Evolutionary conservation across 139 green algal species (phyloP).

Genomic region (Dunaliella primolecta): DNA sequence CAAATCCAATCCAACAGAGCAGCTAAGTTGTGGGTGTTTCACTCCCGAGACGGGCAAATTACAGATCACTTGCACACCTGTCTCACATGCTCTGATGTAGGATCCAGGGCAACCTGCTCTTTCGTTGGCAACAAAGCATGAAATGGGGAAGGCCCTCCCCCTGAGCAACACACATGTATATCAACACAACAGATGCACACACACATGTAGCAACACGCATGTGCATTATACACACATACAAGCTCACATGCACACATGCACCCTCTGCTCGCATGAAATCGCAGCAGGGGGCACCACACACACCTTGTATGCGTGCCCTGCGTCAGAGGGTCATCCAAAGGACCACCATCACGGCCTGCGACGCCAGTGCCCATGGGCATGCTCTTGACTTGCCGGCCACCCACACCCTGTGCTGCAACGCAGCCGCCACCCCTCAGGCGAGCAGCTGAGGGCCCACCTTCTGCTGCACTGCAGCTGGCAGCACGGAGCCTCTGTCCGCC

Average conservation of each 20-base stretch:
- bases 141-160: not conserved
- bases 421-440: too few species aligned
- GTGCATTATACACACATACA: not conserved
- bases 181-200: too few species aligned
- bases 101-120: too few species aligned
- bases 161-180: not conserved
- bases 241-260: not conserved
- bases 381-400: too few species aligned
- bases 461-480: not conserved
- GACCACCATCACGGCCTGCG: too few species aligned
- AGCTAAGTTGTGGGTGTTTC: not conserved
- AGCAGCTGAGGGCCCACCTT: too few species aligned
- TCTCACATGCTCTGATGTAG: not conserved
- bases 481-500: too few species aligned
- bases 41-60: not conserved
- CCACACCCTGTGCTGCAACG: too few species aligned
- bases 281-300: not conserved
- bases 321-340: too few species aligned
- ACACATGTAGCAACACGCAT: not conserved
- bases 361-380: too few species aligned
- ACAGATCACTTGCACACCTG: not conserved
- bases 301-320: not conserved
- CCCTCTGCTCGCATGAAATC: not conserved
- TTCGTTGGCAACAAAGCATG: too few species aligned
- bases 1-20: too few species aligned